Conservation (phyloP, 73 alveolate genomes). For the Stentor roeselii region DNA sequence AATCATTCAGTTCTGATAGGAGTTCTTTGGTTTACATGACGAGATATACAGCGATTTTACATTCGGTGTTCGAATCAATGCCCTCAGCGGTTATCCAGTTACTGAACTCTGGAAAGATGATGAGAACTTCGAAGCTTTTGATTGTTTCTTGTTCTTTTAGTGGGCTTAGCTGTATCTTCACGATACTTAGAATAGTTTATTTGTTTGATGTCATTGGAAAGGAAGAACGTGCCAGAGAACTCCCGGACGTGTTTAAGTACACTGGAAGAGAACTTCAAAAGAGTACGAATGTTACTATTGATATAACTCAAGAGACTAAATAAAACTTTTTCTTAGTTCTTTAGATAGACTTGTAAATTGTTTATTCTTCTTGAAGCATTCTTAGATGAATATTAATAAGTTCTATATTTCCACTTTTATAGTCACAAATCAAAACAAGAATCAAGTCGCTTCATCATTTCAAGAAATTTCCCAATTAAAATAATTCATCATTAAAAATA, state of each 20-base stretch:
- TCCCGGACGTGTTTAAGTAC: neutral
- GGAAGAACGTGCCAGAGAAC: neutral
- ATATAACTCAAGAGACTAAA: neutral
- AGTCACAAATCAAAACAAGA: too few relatives aligned
- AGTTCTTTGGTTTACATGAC: neutral
- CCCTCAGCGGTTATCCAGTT: neutral
- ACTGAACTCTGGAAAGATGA: neutral
- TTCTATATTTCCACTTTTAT: too few relatives aligned
- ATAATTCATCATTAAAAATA: too few relatives aligned
- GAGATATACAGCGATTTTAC: neutral
- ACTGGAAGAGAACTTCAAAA: neutral
- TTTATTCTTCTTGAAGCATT: too few relatives aligned
- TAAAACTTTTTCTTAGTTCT: too few relatives aligned
- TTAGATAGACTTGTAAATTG: too few relatives aligned
- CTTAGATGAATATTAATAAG: too few relatives aligned
- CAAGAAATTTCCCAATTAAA: too few relatives aligned
- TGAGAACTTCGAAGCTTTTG: neutral
- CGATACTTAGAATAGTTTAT: neutral
- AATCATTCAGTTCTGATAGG: neutral
- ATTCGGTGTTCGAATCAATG: neutral
- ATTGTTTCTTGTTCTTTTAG: neutral
- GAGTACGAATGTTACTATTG: neutral
- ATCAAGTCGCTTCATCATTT: too few relatives aligned
- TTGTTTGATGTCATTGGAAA: neutral
- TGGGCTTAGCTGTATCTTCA: neutral